phyloP scores from a whole-genome alignment of 208 protist genomes.

The Vickermania ingenoplastis region DNA sequence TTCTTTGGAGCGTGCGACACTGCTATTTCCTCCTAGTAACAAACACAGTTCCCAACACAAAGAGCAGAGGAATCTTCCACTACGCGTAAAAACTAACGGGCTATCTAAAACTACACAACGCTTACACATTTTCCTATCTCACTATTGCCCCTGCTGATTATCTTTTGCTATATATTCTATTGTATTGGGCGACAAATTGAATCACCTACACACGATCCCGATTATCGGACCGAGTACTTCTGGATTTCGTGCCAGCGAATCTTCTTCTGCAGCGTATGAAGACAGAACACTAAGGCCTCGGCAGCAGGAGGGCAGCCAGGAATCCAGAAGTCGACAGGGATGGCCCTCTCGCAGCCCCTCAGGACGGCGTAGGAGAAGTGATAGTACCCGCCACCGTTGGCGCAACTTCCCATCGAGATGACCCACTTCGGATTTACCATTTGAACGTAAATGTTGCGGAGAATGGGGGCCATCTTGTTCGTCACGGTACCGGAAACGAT shows the following conservation, averaged over 20 bases:
- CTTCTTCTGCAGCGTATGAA: conserved; percentile 90
- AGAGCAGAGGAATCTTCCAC: too few relatives aligned
- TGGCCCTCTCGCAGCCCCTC: conserved; percentile 94
- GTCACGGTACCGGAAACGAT: conserved; percentile 98
- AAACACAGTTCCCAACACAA: too few relatives aligned
- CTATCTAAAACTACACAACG: too few relatives aligned
- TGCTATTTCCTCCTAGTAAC: too few relatives aligned
- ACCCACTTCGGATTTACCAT: conserved; percentile 95
- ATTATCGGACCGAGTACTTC: conserved; percentile 81
- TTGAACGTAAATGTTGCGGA: conserved; percentile 96
- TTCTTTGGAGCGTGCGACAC: too few relatives aligned
- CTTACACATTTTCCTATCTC: too few relatives aligned
- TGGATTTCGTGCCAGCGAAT: conserved; percentile 91
- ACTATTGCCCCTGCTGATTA: too few relatives aligned
- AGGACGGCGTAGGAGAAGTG: conserved; percentile 97
- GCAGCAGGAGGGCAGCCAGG: conserved; percentile 97
- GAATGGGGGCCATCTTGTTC: conserved; percentile 99
- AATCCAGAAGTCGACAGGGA: conserved; percentile 98
- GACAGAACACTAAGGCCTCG: conserved; percentile 86
- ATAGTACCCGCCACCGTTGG: conserved; percentile 98
- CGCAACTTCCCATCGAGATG: conserved; percentile 95
- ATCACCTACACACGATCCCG: too few relatives aligned
- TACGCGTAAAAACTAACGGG: too few relatives aligned
- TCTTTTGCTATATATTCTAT: too few relatives aligned
- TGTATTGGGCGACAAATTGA: too few relatives aligned